Percentiles rank a stretch among this genome's conserved stretches.
phyloP scores from a whole-genome alignment of 257 asterid species.

The Mitragyna speciosa region DNA sequence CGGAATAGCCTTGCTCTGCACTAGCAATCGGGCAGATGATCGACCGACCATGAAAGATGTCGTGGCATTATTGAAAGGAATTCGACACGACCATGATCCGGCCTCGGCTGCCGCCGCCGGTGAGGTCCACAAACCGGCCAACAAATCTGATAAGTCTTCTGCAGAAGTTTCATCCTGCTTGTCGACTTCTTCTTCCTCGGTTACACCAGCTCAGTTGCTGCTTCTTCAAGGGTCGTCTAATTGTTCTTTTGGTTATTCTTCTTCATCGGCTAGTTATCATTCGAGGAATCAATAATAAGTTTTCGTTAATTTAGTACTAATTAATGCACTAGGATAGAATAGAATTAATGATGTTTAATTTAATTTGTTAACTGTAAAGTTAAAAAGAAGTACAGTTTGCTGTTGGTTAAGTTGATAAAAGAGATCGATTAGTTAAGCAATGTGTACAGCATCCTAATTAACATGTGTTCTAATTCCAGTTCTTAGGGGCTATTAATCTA shows the following conservation, averaged over 20 bases:
- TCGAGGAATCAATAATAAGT: slow-evolving; percentile 28
- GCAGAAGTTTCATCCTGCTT: slow-evolving; percentile 37
- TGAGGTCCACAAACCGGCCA: slow-evolving; percentile 47
- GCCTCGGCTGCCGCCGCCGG: slow-evolving; percentile 18
- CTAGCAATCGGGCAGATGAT: slow-evolving; percentile 64
- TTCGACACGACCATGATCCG: slow-evolving; percentile 43
- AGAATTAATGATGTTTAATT: slow-evolving; percentile 4
- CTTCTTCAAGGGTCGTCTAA: slow-evolving; percentile 58
- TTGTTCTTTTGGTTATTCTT: slow-evolving; percentile 58
- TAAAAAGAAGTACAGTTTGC: background rate
- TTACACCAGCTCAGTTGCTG: slow-evolving; percentile 58
- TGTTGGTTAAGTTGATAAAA: background rate
- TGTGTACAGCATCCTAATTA: slow-evolving; percentile 3
- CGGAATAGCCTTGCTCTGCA: slow-evolving; percentile 75
- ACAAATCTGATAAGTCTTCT: slow-evolving; percentile 23
- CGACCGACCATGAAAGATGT: slow-evolving; percentile 85
- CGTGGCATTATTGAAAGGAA: slow-evolving; percentile 69
- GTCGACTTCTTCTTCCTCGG: slow-evolving; percentile 47
- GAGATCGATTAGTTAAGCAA: background rate
- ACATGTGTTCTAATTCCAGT: background rate
- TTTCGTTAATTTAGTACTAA: background rate
- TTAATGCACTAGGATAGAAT: slow-evolving; percentile 17
- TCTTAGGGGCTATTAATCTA: background rate
- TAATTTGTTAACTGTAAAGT: background rate
- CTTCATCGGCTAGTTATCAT: slow-evolving; percentile 54